A percentile compares a stretch with the other conserved stretches of the same genome.
These are phyloP conservation scores for Candida dajiaensis DNA, from an alignment of 805 yeast species.

Conservation along the genomic window DNA sequence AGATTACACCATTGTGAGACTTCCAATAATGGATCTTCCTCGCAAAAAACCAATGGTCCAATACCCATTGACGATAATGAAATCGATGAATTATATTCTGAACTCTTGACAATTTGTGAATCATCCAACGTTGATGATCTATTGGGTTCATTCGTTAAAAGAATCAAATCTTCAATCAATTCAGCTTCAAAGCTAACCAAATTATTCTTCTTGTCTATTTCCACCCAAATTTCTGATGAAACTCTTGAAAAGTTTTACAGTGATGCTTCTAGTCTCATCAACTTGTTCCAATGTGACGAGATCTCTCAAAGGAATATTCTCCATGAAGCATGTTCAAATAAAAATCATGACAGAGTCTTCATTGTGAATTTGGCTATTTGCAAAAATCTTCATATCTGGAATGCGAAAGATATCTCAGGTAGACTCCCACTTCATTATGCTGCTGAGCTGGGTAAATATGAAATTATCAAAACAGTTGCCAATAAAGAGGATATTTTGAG, in stretches of 20 bases:
- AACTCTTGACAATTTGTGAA: slow-evolving; percentile 51
- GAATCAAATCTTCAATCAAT: slow-evolving; percentile 34
- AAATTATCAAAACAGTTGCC: slow-evolving; percentile 35
- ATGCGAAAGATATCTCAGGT: slow-evolving; percentile 59
- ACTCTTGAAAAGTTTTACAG: slow-evolving; percentile 41
- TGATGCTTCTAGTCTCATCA: slow-evolving; percentile 38
- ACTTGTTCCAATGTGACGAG: slow-evolving; percentile 63
- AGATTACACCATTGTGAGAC: slow-evolving; percentile 6
- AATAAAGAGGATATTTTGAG: slow-evolving; percentile 21
- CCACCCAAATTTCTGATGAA: slow-evolving; percentile 56
- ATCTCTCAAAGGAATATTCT: slow-evolving; percentile 66
- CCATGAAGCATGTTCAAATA: slow-evolving; percentile 51
- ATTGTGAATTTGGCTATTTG: slow-evolving; percentile 18
- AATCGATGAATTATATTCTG: slow-evolving; percentile 66
- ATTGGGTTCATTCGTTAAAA: slow-evolving; percentile 39
- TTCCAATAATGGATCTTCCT: neutral
- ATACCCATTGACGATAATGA: slow-evolving; percentile 33
- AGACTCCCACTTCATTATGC: slow-evolving; percentile 87
- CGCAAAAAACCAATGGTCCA: slow-evolving; percentile 1
- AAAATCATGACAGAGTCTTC: slow-evolving; percentile 16
- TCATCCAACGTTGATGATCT: slow-evolving; percentile 31
- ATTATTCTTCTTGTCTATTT: slow-evolving; percentile 63
- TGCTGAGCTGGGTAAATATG: slow-evolving; percentile 49
- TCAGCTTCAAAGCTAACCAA: slow-evolving; percentile 51
- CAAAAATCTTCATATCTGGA: slow-evolving; percentile 22